Evolutionary conservation across 805 yeast species (phyloP).

Genomic region (Cephaloascus albidus): DNA sequence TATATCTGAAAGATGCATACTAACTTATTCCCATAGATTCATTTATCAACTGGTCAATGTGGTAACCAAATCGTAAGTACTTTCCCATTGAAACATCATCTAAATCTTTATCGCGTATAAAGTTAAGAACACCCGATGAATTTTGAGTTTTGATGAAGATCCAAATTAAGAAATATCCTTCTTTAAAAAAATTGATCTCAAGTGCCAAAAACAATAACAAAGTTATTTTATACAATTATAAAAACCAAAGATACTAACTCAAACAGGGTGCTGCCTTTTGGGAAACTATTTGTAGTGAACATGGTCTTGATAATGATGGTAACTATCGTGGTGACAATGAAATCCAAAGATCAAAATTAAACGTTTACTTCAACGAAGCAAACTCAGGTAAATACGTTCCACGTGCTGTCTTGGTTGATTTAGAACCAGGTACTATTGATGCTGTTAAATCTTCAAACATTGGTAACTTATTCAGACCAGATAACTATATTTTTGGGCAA

Average conservation of each 20-base stretch:
- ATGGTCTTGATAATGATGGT: constrained; percentile 71
- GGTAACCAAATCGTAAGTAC: constrained; percentile 87
- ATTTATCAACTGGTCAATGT: constrained; percentile 96
- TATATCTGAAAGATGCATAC: no score
- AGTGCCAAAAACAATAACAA: no score
- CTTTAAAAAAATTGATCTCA: no score
- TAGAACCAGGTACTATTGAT: constrained; percentile 93
- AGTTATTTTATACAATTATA: neutral
- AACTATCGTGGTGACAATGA: constrained; percentile 48
- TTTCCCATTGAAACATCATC: no score
- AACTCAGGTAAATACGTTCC: constrained; percentile 86
- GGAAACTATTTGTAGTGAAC: constrained; percentile 88
- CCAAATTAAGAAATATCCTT: no score
- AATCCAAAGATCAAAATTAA: constrained; percentile 44
- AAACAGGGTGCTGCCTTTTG: constrained; percentile 80
- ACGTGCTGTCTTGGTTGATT: constrained; percentile 84
- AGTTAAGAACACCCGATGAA: no score
- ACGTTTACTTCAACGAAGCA: constrained; percentile 86
- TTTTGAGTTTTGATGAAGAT: no score
- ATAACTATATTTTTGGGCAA: constrained; percentile 82
- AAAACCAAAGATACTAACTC: constrained; percentile 5
- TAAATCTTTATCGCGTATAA: no score
- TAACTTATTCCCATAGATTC: constrained; percentile 50
- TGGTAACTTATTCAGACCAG: constrained; percentile 87
- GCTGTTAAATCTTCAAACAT: constrained; percentile 70